phyloP scores from a whole-genome alignment of 176 grass and related monocot genomes.

The Melocanna baccifera region DNA sequence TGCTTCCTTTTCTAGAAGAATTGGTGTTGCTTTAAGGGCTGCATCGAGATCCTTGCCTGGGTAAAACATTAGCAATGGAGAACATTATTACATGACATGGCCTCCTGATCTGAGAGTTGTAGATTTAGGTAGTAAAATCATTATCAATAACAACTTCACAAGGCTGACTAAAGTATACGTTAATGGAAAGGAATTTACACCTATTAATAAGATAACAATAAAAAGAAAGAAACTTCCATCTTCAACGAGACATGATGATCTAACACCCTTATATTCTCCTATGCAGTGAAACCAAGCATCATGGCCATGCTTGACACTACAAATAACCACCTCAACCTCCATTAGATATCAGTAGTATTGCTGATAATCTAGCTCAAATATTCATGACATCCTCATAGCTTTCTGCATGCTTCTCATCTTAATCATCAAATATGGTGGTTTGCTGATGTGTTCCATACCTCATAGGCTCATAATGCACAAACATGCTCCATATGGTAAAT shows the following conservation, averaged over 20 bases:
- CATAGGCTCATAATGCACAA: not conserved
- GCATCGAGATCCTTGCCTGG: constrained; percentile 99
- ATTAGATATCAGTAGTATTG: not conserved
- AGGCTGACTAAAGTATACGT: not conserved
- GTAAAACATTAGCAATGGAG: constrained; percentile 34
- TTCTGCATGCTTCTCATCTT: not conserved
- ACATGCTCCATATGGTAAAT: constrained; percentile 5
- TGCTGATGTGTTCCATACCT: not conserved
- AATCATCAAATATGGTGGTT: constrained; percentile 1
- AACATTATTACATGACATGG: constrained; percentile 31
- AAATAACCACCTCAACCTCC: constrained; percentile 3
- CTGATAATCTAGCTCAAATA: constrained; percentile 12
- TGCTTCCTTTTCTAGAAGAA: constrained; percentile 98
- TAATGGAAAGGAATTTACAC: not conserved
- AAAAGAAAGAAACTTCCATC: not conserved
- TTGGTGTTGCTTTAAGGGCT: constrained; percentile 84
- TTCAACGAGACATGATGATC: not conserved
- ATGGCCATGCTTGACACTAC: not conserved
- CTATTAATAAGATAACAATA: constrained; percentile 12
- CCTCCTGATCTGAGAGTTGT: not conserved
- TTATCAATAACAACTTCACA: not conserved
- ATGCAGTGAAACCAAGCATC: not conserved
- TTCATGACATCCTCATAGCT: not conserved
- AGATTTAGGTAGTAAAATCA: constrained; percentile 19
- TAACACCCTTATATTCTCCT: not conserved